phyloP scores from a whole-genome alignment of 163 green algal species.

The Volvox carteri region DNA sequence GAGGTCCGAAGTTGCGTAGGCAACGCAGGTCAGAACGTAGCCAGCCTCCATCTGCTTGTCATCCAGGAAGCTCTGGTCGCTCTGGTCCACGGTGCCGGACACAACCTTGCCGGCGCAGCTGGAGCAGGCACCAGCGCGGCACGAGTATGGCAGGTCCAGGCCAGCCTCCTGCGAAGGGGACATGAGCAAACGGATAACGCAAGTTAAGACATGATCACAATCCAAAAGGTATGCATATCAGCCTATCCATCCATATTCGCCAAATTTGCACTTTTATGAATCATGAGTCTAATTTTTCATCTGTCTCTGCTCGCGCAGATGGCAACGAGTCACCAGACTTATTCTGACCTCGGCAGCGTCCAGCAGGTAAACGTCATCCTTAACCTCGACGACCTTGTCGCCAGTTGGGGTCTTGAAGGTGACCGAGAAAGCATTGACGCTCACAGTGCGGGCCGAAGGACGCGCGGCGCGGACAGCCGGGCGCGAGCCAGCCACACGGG shows the following conservation, averaged over 20 bases:
- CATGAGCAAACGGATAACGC: too few species aligned
- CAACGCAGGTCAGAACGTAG: slow-evolving; percentile 93
- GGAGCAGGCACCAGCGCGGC: slow-evolving; percentile 90
- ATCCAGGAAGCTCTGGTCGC: slow-evolving; percentile 92
- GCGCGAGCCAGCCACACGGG: slow-evolving; percentile 39
- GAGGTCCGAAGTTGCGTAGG: slow-evolving; percentile 88
- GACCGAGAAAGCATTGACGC: slow-evolving; percentile 76
- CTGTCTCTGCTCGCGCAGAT: too few species aligned
- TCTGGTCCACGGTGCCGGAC: slow-evolving; percentile 88
- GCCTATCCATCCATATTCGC: too few species aligned
- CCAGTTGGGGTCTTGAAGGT: slow-evolving; percentile 84
- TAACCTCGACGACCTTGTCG: slow-evolving; percentile 77
- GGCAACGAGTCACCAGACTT: too few species aligned
- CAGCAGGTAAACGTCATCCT: slow-evolving; percentile 87
- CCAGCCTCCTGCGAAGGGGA: slow-evolving; percentile 85
- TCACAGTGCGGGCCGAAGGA: slow-evolving; percentile 50
- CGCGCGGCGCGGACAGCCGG: slow-evolving; percentile 49
- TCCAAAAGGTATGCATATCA: too few species aligned
- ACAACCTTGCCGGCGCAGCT: slow-evolving; percentile 90
- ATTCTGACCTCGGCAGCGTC: slow-evolving; percentile 80
- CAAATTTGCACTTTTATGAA: too few species aligned
- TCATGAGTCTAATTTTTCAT: too few species aligned
- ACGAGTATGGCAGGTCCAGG: slow-evolving; percentile 93
- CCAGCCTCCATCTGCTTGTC: slow-evolving; percentile 84
- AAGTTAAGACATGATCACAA: too few species aligned